Base-by-base conservation (phyloP, 2,329 filamentous ascomycete species). In the Sclerotinia sclerotiorum region DNA sequence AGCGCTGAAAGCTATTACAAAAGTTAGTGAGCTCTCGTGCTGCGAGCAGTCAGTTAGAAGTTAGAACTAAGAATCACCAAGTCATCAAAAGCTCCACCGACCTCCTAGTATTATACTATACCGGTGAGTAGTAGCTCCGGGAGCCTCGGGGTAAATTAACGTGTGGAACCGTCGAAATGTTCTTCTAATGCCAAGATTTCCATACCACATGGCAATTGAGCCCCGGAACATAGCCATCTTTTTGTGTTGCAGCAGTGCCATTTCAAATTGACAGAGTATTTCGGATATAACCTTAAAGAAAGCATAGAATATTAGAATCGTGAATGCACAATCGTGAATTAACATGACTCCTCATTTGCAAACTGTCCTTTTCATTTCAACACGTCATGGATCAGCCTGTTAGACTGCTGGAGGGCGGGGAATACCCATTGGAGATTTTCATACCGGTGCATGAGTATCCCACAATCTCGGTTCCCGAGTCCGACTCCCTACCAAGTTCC, bases 291-390 rank as follows among this genome's bases (percentile, higher is more conserved):
- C 11, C 58, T 49, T n/a, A 11, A 48, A 11, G 63, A 58, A 24
- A 39, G 27, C 21, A 65, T 19, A 49, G 8, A 29, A 29, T 29
- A 29, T 29, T 29, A 29, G 29, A 63, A 27, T 48, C 19, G 48
- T 42, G 29, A 49, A 62, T 62, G 21, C 13, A 42, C 42, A 17
- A n/a, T 21, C 24, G 39, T 54, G 42, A 48, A 10, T n/a, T 27
- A 39, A 27, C 17, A 61, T 44, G 54, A 19, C 24, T 52, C 8
- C 48, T 67, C 32, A n/a, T 51, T 48, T 52, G 27, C 55, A 48
- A 61, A 48, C 29, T 58, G 35, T 56, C 65, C 21, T 39, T 39
- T 61, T 58, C 54, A 32, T 67, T 49, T 65, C 24, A 52, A 61
- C 65, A 67, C 65, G 65, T 61, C 44, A 67, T 51, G 65, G 17